Evolutionary conservation across 2,329 filamentous ascomycete species (phyloP), one percentile per base, ranked within the genome.

Genomic region (Cladosporium oxysporum): DNA sequence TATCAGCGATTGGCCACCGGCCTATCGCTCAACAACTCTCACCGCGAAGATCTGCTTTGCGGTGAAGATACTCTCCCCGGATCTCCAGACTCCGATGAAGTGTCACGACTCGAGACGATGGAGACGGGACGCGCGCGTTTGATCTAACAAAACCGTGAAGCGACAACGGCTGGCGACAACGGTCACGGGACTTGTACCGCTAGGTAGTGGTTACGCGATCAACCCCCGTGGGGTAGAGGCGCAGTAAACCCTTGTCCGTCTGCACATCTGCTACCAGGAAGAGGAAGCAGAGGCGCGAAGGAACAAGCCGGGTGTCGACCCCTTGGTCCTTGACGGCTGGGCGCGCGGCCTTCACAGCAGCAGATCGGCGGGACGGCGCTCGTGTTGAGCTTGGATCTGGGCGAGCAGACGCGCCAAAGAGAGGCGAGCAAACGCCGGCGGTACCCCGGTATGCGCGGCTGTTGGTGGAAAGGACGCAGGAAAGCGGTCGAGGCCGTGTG

Each of bases 381-480:
- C 57, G 35, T 59, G 55, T 41, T 21, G 41, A 10, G 33, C 33
- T 35, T 35, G 33, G 12, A 35, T 33, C 31, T 33, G 31, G 31
- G 57, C 57, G 41, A 21, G 41, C 47, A 55, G 23, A 23, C 41
- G 57, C 21, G 35, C 29, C 57, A 21, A n/a, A 41, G 21, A 29
- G 33, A 59, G 57, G 29, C 57, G 55, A 26, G 28, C 21, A 53
- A 31, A 53, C 47, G 59, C 59, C 59, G 59, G 59, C 47, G 28
- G 47, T 26, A 53, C 21, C n/a, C 23, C 59, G 59, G 59, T 53
- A 21, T 35, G n/a, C 23, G 44, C 29, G 26, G 47, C 23, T 26
- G 59, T 62, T 52, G 59, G 59, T 53, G 10, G 47, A 18, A 21
- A 35, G 47, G 41, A 12, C n/a, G 41, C 41, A 47, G n/a, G 2